Percentiles rank a stretch among this genome's conserved stretches.
Conservation (phyloP, 192 early-diverging fungal genomes). For the Linnemannia elongata region DNA sequence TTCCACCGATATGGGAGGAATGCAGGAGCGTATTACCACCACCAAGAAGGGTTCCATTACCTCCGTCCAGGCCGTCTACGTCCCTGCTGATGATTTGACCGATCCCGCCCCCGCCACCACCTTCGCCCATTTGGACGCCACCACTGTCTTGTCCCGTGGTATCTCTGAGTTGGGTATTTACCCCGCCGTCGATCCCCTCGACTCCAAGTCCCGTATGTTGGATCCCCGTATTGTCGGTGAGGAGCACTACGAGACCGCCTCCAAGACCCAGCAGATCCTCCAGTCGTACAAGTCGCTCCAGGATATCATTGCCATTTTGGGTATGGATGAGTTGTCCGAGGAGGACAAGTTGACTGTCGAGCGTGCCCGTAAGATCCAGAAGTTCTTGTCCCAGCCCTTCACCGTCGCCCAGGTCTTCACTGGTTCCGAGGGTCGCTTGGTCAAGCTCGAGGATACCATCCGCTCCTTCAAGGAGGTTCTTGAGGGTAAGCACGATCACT, state of each 20-base stretch:
- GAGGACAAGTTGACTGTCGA: conserved; percentile 99
- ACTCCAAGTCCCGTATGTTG: conserved; percentile 98
- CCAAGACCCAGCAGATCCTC: conserved; percentile 94
- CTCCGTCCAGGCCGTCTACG: conserved; percentile 98
- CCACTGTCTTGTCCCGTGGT: conserved; percentile 98
- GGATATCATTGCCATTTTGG: conserved; percentile 99
- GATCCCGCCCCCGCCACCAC: conserved; percentile 99
- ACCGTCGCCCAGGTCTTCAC: conserved; percentile 94
- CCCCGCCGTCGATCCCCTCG: conserved; percentile 98
- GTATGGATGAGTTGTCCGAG: conserved; percentile 99
- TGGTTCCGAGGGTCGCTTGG: conserved; percentile 95
- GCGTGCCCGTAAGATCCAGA: conserved; percentile 99
- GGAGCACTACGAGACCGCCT: conserved; percentile 95
- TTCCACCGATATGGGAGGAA: conserved; percentile 98
- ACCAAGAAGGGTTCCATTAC: conserved; percentile 99
- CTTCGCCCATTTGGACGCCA: conserved; percentile 99
- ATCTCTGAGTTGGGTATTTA: conserved; percentile 99
- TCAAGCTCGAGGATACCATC: conserved; percentile 89
- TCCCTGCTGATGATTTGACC: conserved; percentile 99
- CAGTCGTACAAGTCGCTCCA: conserved; percentile 99
- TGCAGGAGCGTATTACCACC: conserved; percentile 99
- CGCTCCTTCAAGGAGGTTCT: conserved; percentile 97
- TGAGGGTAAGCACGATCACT: conserved; percentile 93
- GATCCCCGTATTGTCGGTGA: conserved; percentile 97
- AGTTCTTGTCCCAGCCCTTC: conserved; percentile 99